These are phyloP conservation scores for Phytophthora rubi DNA, from an alignment of 352 stramenopile species.

Conservation along the genomic window DNA sequence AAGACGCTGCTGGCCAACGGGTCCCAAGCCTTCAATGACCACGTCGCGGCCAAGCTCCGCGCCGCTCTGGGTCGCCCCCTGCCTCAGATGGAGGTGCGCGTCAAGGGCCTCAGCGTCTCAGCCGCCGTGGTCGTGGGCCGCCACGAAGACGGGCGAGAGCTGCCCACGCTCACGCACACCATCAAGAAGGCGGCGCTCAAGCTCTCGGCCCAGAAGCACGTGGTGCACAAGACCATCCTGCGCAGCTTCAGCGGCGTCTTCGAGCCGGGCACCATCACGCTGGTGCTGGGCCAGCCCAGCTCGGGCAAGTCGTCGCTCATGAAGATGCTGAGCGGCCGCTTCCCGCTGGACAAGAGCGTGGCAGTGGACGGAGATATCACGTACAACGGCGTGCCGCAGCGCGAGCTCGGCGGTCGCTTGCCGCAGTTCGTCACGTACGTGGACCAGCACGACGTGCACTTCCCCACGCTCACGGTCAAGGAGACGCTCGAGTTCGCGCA, in stretches of 20 bases:
- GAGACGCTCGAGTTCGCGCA: constrained; percentile 3
- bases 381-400: constrained; percentile 40
- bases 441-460: constrained; percentile 53
- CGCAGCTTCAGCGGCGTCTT: constrained; percentile 2
- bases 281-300: constrained; percentile 17
- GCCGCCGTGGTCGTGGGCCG: constrained; percentile 35
- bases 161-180: constrained; percentile 3
- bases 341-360: constrained; percentile 7
- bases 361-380: constrained; percentile 34
- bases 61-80: constrained; percentile 31
- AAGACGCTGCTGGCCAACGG: constrained; percentile 30
- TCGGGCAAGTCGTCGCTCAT: constrained; percentile 16
- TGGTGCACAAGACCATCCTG: constrained; percentile 8
- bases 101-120: constrained; percentile 42
- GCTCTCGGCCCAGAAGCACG: constrained; percentile 14
- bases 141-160: constrained; percentile 13
- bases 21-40: constrained; percentile 36
- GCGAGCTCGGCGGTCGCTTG: constrained; percentile 28
- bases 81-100: constrained; percentile 48
- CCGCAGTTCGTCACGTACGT: constrained; percentile 61
- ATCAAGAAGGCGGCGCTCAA: constrained; percentile 5
- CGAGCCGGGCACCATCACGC: neutral
- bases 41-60: constrained; percentile 38
- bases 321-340: constrained; percentile 14
- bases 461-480: constrained; percentile 27